Evolutionary conservation across 1,284 basidiomycete genomes (phyloP).

Genomic region (Ganoderma resinaceum): DNA sequence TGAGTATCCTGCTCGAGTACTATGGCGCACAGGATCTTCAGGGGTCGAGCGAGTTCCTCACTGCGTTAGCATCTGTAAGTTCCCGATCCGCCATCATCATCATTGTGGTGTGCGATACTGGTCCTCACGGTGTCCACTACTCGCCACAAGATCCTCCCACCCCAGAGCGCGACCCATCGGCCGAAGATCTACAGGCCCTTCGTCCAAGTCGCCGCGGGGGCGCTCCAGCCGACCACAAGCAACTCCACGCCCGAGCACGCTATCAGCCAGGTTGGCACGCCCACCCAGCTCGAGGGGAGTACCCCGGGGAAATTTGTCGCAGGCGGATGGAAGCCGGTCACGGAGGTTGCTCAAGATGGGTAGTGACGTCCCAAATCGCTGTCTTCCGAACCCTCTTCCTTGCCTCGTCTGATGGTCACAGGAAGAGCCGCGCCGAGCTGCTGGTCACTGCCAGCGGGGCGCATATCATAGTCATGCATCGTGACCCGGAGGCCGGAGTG

Average conservation of each 20-base stretch:
- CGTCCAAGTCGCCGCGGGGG: constrained; percentile 26
- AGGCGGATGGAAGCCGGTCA: constrained; percentile 34
- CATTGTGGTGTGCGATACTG: constrained; percentile 1
- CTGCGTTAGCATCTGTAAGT: constrained; percentile 58
- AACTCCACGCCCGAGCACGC: constrained; percentile 21
- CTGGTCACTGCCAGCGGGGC: neutral
- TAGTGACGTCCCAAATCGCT: neutral
- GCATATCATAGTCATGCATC: constrained; percentile 5
- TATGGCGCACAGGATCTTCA: constrained; percentile 68
- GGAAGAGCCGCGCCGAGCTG: constrained; percentile 1
- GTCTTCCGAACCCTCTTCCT: neutral
- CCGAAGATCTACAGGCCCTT: constrained; percentile 37
- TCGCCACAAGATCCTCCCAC: constrained; percentile 51
- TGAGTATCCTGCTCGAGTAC: constrained; percentile 75
- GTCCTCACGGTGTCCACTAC: constrained; percentile 5
- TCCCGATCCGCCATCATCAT: constrained; percentile 7
- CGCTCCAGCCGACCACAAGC: constrained; percentile 16
- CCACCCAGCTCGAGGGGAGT: constrained; percentile 26
- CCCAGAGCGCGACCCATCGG: constrained; percentile 35
- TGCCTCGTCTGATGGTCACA: constrained; percentile 5
- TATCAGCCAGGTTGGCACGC: constrained; percentile 26
- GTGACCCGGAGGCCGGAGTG: neutral
- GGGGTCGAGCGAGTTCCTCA: constrained; percentile 56
- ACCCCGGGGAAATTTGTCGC: constrained; percentile 32
- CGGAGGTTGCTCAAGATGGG: constrained; percentile 16